Evolutionary conservation across 768 basidiomycete species (phyloP).

Genomic region (Amanita phalloides): DNA sequence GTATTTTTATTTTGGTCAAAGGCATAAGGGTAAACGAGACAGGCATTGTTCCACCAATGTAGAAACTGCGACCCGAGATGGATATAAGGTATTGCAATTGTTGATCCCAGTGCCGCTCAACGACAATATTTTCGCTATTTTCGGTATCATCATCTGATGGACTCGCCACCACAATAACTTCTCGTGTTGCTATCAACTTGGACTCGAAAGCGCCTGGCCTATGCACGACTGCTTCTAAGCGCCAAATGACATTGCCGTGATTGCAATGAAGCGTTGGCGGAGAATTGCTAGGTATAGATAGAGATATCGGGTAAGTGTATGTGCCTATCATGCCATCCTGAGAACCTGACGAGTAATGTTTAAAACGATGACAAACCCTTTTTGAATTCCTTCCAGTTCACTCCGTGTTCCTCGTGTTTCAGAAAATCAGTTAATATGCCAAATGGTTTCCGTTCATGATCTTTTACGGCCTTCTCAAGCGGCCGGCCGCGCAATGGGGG

Average conservation of each 20-base stretch:
- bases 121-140: constrained; percentile 66
- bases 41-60: constrained; percentile 75
- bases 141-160: constrained; percentile 84
- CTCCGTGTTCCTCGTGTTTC: constrained; percentile 19
- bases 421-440: constrained; percentile 29
- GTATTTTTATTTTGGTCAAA: constrained; percentile 71
- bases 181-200: constrained; percentile 58
- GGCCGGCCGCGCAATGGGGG: constrained; percentile 11
- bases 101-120: constrained; percentile 87
- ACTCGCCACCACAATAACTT: constrained; percentile 64
- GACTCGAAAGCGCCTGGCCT: constrained; percentile 73
- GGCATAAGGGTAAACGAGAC: constrained; percentile 77
- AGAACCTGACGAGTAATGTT: neutral
- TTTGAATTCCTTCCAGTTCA: constrained; percentile 80
- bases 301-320: constrained; percentile 91
- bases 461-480: constrained; percentile 10
- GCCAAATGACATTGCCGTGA: constrained; percentile 72
- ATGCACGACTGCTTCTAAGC: constrained; percentile 71
- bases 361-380: constrained; percentile 42
- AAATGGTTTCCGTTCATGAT: constrained; percentile 23
- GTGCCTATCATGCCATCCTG: constrained; percentile 40
- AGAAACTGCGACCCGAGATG: constrained; percentile 64
- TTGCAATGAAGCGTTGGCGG: constrained; percentile 71
- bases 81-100: constrained; percentile 77
- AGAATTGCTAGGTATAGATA: constrained; percentile 68